Evolutionary conservation across 2,329 filamentous ascomycete genomes (phyloP).

Genomic region (Diaporthe sp.): DNA sequence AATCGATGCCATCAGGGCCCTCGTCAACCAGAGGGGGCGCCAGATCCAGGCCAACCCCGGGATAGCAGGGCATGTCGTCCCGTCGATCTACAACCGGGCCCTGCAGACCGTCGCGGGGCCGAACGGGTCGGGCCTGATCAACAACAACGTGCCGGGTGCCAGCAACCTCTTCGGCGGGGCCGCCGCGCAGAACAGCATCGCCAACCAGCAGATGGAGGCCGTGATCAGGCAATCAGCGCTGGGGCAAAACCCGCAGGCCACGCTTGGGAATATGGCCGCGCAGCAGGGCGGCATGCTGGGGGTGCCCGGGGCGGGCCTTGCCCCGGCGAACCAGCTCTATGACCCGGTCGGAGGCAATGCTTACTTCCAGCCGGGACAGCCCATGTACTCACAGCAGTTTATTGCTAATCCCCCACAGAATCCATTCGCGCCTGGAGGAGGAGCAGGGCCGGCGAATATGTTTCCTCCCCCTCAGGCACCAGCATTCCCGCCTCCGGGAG

Average conservation of each 20-base stretch:
- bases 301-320: background rate
- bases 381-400: background rate
- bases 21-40: conserved; percentile 10
- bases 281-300: background rate
- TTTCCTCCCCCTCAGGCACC: background rate
- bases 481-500: background rate
- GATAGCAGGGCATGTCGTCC: conserved; percentile 28
- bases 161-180: conserved; percentile 13
- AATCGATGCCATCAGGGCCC: background rate
- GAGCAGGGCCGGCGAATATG: background rate
- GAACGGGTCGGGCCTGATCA: background rate
- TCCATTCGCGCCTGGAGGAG: background rate
- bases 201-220: conserved; percentile 18
- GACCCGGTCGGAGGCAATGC: background rate
- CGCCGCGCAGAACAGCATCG: conserved; percentile 1
- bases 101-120: conserved; percentile 22
- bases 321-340: background rate
- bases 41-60: conserved; percentile 11
- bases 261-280: background rate
- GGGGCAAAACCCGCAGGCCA: background rate
- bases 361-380: background rate
- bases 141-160: conserved; percentile 11
- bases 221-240: conserved; percentile 23
- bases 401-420: background rate
- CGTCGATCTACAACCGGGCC: conserved; percentile 2